Evolutionary conservation across 768 basidiomycete genomes (phyloP).

Genomic region (Lenzites betulinus): DNA sequence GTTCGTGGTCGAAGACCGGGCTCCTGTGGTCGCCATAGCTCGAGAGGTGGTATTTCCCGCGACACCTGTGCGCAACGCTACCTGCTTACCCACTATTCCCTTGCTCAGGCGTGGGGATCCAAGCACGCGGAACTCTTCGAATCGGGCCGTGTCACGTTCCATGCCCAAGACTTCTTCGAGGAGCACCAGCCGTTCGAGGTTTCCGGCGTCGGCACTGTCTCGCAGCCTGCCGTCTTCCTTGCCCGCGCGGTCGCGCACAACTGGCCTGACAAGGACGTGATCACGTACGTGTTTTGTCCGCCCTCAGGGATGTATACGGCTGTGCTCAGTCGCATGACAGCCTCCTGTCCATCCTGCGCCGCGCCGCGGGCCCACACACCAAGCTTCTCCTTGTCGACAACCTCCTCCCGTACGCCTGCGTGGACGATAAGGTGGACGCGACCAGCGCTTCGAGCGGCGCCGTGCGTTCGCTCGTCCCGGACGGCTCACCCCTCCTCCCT

Average conservation of each 20-base stretch:
- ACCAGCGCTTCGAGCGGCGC: conserved; percentile 3
- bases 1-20: conserved; percentile 23
- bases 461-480: conserved; percentile 12
- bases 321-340: neutral
- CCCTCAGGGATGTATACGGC: neutral
- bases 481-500: conserved; percentile 10
- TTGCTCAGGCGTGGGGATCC: conserved; percentile 8
- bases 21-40: conserved; percentile 39
- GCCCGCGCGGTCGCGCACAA: conserved; percentile 14
- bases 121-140: conserved; percentile 17
- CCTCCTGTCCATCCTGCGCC: conserved; percentile 12
- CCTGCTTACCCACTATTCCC: neutral
- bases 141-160: conserved; percentile 13
- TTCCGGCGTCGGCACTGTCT: conserved; percentile 9
- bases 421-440: conserved; percentile 4
- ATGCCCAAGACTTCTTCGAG: conserved; percentile 19
- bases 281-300: neutral
- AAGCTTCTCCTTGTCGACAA: conserved; percentile 17
- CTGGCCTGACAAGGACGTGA: conserved; percentile 17
- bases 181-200: conserved; percentile 13
- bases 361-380: conserved; percentile 14
- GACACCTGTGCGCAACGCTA: neutral
- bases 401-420: conserved; percentile 13
- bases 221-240: conserved; percentile 17
- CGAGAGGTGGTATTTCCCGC: conserved; percentile 15